Percentiles rank a stretch among this genome's conserved stretches.
Conservation (phyloP, 2,329 filamentous ascomycete species). For the Rhynchosporium secalis region DNA sequence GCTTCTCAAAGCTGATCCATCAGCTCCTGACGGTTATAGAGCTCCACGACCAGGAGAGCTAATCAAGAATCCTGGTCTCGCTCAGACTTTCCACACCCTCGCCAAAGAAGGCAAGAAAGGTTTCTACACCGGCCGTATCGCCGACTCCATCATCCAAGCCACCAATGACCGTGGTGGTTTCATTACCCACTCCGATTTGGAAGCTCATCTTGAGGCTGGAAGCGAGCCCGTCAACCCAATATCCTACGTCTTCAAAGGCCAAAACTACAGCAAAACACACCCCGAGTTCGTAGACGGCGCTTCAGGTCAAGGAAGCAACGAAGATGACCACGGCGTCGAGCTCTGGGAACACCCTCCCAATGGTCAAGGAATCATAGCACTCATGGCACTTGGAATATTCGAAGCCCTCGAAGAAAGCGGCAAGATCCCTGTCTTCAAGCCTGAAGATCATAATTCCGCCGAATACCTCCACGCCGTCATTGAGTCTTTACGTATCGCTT, state of each 20-base stretch:
- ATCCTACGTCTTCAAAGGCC: slow-evolving; percentile 73
- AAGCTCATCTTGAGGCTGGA: slow-evolving; percentile 70
- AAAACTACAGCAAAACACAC: slow-evolving; percentile 53
- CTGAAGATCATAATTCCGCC: slow-evolving; percentile 76
- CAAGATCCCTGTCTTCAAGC: slow-evolving; percentile 69
- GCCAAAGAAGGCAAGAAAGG: slow-evolving; percentile 82
- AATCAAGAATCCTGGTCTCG: slow-evolving; percentile 81
- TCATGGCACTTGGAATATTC: slow-evolving; percentile 92
- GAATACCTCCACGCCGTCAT: slow-evolving; percentile 84
- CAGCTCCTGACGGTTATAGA: slow-evolving; percentile 67
- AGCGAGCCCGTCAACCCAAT: slow-evolving; percentile 84
- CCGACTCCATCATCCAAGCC: slow-evolving; percentile 77
- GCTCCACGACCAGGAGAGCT: slow-evolving; percentile 81
- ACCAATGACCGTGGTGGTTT: slow-evolving; percentile 74
- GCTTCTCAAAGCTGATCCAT: slow-evolving; percentile 78
- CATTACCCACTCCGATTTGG: slow-evolving; percentile 76
- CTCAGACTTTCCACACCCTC: slow-evolving; percentile 76
- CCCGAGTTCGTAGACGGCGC: slow-evolving; percentile 46
- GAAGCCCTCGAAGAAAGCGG: slow-evolving; percentile 77
- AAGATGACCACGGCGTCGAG: slow-evolving; percentile 61
- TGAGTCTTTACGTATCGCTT: slow-evolving; percentile 84
- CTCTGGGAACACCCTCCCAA: slow-evolving; percentile 98
- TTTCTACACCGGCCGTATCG: slow-evolving; percentile 86
- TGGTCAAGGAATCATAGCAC: slow-evolving; percentile 89
- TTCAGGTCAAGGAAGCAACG: slow-evolving; percentile 41